Evolutionary conservation across 306 rosid species (phyloP), one percentile per base, ranked within the genome.

Genomic region (Pyrus betulifolia): DNA sequence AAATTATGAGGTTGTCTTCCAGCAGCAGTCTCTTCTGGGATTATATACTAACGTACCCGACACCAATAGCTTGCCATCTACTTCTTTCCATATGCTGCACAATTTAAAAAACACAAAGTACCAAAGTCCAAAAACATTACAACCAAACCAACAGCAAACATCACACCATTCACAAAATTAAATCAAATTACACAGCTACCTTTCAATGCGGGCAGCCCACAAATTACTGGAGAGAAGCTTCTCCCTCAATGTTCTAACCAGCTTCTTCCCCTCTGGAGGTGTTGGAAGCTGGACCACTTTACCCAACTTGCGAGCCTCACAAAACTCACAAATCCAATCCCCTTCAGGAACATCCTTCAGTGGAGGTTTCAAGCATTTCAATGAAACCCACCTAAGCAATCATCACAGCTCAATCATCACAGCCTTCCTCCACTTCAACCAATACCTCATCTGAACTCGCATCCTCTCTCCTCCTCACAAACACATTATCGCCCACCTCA

Each of bases 1-100:
- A 95, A 84, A 80, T 90, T 95, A 85, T 92, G 98, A 1, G 98
- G 81, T 60, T 95, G 98, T 80, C 98, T 81, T 74, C 98, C 98
- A 62, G 82, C 81, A 17, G 91, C 83, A 74, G 97, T 95, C 92
- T 90, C 98, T 76, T 92, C 96, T 7, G 98, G 98, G 70, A 95
- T 95, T 42, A 78, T 77, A 82, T 88, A 95, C 97, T 97, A 95
- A 40, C 92, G 88, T 3, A 80, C 93, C 6, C 88, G 86, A 86
- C 93, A 90, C 89, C 92, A 82, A 61, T 88, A 92, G 81, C 68
- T 90, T 90, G 69, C 88, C 90, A 76, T 89, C 91, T 40, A 75
- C 89, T 46, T 92, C 95, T 82, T 84, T 95, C 97, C 97, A 95
- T 65, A 95, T 70, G 59, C 98, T 94, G 84, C 82, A 75, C 68